Percentiles rank a stretch among this genome's conserved stretches.
Evolutionary conservation across 148 eudicot species (phyloP).

Genomic region (Cornus controversa): DNA sequence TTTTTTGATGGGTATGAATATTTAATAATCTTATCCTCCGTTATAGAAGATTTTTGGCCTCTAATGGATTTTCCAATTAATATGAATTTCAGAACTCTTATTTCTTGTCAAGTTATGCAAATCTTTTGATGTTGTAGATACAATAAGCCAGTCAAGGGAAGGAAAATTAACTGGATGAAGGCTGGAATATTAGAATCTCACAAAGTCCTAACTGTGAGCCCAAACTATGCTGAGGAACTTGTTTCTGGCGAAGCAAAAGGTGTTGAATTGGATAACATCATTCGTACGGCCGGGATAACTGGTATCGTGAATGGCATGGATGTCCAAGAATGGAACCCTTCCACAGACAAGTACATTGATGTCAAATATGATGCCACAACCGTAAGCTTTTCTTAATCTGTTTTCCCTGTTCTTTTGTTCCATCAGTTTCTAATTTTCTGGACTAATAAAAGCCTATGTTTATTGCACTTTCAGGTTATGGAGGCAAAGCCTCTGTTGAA

Average conservation of each 20-base stretch:
- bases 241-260: constrained; percentile 64
- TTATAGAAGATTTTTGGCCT: not conserved
- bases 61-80: not conserved
- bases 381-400: constrained; percentile 31
- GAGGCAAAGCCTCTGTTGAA: constrained; percentile 83
- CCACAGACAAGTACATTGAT: constrained; percentile 61
- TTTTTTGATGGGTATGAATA: constrained; percentile 80
- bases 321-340: constrained; percentile 87
- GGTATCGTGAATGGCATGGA: constrained; percentile 96
- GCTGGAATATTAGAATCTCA: constrained; percentile 79
- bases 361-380: constrained; percentile 68
- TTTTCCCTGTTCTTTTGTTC: not conserved
- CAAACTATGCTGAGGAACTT: constrained; percentile 79
- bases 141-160: constrained; percentile 71
- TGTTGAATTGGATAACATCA: constrained; percentile 61
- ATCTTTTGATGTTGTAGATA: constrained; percentile 42
- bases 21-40: not conserved
- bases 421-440: not conserved
- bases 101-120: not conserved
- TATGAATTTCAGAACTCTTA: not conserved
- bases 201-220: constrained; percentile 84
- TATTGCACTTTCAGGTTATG: constrained; percentile 45
- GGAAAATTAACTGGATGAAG: constrained; percentile 98
- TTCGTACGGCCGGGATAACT: constrained; percentile 46
- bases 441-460: not conserved